Evolutionary conservation across 257 asterid species (phyloP).

Genomic region (Nicotiana otophora): DNA sequence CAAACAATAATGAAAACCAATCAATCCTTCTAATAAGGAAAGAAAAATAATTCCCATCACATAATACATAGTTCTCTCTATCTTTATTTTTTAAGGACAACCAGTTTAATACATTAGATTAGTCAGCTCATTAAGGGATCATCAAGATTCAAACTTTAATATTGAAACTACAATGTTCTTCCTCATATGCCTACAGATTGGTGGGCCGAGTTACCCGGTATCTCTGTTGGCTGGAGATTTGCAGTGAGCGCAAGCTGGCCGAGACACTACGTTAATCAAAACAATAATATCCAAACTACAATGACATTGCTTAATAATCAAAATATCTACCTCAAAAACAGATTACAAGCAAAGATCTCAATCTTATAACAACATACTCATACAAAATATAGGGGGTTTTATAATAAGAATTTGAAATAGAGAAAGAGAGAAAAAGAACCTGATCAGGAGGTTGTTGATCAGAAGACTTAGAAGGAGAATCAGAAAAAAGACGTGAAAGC

Average conservation of each 20-base stretch:
- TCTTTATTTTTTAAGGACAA: background rate
- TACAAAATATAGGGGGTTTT: background rate
- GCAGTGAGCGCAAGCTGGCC: too few species aligned
- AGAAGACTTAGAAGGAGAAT: constrained; percentile 49
- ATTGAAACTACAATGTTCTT: background rate
- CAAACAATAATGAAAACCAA: background rate
- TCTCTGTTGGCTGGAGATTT: too few species aligned
- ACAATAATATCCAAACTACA: background rate
- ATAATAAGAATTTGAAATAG: too few species aligned
- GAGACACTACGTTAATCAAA: too few species aligned
- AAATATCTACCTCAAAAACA: background rate
- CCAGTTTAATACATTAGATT: background rate
- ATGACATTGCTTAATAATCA: background rate
- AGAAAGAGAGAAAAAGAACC: background rate
- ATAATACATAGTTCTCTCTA: background rate
- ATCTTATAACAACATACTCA: background rate
- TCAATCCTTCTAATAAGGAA: background rate
- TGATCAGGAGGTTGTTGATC: constrained; percentile 37
- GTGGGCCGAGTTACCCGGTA: too few species aligned
- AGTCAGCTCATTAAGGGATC: background rate
- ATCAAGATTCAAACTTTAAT: background rate
- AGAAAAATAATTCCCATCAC: background rate
- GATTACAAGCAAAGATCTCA: constrained; percentile 15
- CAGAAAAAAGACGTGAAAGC: constrained; percentile 64
- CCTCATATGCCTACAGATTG: too few species aligned